Conservation (phyloP, 1,139 yeast genomes). For the Magnusiomyces magnusii region DNA sequence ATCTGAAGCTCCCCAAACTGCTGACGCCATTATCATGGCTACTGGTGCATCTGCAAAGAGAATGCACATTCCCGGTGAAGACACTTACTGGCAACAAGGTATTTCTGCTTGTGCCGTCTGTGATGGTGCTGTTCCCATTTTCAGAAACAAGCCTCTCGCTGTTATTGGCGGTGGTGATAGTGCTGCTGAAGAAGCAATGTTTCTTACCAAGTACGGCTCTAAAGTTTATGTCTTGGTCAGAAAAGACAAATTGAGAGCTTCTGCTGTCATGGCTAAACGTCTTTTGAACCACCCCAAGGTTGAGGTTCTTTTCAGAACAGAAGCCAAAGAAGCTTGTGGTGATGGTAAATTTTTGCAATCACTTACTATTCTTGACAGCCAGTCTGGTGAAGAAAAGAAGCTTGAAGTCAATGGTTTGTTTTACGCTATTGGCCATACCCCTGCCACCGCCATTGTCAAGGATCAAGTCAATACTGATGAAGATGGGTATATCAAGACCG, state of each 20-base stretch:
- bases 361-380: constrained; percentile 50
- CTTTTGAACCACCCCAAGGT: constrained; percentile 75
- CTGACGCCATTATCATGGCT: constrained; percentile 88
- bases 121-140: constrained; percentile 98
- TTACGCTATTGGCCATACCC: constrained; percentile 97
- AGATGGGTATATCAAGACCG: constrained; percentile 78
- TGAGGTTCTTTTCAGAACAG: constrained; percentile 84
- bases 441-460: constrained; percentile 79
- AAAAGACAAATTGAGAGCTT: constrained; percentile 90
- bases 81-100: constrained; percentile 97
- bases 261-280: constrained; percentile 94
- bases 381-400: constrained; percentile 60
- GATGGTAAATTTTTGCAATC: constrained; percentile 53
- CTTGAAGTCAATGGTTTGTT: constrained; percentile 84
- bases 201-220: constrained; percentile 93
- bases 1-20: constrained; percentile 70
- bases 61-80: constrained; percentile 92
- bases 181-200: constrained; percentile 97
- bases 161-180: constrained; percentile 99
- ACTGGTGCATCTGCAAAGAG: constrained; percentile 98
- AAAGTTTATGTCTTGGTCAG: constrained; percentile 90
- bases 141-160: constrained; percentile 95
- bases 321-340: constrained; percentile 83
- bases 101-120: constrained; percentile 99
- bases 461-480: constrained; percentile 80